Evolutionary conservation across 2,329 filamentous ascomycete genomes (phyloP), one percentile per base, ranked within the genome.

Genomic region (Clarireedia sp.): DNA sequence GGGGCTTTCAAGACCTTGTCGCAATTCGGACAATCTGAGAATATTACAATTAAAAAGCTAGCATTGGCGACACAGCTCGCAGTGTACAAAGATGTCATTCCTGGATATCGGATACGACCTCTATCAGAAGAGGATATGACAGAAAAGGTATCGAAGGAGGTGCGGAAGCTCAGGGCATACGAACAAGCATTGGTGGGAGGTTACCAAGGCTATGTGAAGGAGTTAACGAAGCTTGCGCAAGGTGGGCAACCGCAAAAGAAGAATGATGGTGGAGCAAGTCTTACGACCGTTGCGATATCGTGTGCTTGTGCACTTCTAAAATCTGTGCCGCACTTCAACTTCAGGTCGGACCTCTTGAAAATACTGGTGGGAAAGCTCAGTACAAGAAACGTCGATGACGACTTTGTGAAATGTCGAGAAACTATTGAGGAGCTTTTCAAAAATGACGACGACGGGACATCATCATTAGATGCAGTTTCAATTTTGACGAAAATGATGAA

Each of bases 271-370:
- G 74, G 72, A 0, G 73, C 75, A 54, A 77, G 72, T 54, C 69
- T 96, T 23, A 81, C 84, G 6, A 86, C 78, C 51, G 79, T 96
- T 24, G 92, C 94, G 3, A 85, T 96, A 56, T 86, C 83, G 44
- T 99, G 94, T 68, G 86, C 87, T 2, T 96, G 90, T 71, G 87
- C 81, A 29, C 78, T 99, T 16, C 73, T 97, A 41, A 82, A 81
- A 19, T 78, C 86, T 1, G 90, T 96, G 0, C 89, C 94, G 3
- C 95, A 99, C 74, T 99, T 99, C 81, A 99, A 99, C 75, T 96
- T 95, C 71, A 86, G 94, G 41, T 80, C 78, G 48, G 92, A 99
- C 52, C 75, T 99, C 52, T 74, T 99, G 59, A 90, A 89, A 71
- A 92, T 97, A 56, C 69, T 99, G 14, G 85, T 96, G 21, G 83